Evolutionary conservation across 345 rosid species (phyloP).

Genomic region (Eutrema heterophyllum): DNA sequence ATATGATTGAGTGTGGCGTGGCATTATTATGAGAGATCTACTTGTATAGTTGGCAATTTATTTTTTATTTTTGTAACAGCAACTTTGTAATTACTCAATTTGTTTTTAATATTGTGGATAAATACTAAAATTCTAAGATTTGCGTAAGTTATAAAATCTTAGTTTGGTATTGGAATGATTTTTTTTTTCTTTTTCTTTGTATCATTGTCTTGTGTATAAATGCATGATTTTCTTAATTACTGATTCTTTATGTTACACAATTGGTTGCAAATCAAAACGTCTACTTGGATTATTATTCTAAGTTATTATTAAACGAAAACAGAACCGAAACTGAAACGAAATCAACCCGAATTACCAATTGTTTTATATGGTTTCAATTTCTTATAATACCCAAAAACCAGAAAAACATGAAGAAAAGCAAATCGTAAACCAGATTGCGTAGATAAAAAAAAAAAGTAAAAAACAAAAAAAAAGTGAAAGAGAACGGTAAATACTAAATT

Average conservation of each 20-base stretch:
- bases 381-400: no score
- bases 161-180: background rate
- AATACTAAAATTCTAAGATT: background rate
- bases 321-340: no score
- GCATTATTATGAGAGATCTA: background rate
- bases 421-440: no score
- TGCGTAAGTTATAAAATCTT: constrained; percentile 6
- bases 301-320: no score
- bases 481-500: no score
- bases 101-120: constrained; percentile 2
- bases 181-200: background rate
- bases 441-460: no score
- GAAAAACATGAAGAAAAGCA: no score
- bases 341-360: no score
- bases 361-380: no score
- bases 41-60: background rate
- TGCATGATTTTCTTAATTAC: background rate
- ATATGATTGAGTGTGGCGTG: background rate
- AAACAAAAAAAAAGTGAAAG: no score
- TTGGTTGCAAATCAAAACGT: constrained; percentile 2
- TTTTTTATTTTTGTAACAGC: background rate
- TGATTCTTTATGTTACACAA: background rate
- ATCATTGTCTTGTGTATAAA: background rate
- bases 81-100: background rate
- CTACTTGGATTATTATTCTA: no score